Conservation (phyloP, 2,329 filamentous ascomycete species). For the Dothideomycetes sp. region DNA sequence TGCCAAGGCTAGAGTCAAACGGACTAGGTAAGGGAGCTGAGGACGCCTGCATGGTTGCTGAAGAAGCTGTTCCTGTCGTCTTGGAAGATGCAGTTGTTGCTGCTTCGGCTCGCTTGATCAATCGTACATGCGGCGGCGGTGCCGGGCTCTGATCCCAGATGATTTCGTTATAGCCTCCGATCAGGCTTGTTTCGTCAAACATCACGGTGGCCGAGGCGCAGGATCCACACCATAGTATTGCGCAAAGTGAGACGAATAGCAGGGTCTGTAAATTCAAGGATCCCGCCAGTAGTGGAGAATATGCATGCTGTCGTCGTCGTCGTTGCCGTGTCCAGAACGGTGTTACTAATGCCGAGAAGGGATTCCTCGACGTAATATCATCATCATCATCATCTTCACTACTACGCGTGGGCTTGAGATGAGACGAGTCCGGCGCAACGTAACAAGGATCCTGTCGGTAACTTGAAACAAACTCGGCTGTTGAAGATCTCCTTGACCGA, state of each 20-base stretch:
- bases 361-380: too few species aligned
- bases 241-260: neutral
- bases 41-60: neutral
- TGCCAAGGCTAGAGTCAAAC: constrained; percentile 38
- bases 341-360: too few species aligned
- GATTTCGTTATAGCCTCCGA: constrained; percentile 1
- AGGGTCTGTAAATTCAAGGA: neutral
- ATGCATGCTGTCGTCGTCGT: too few species aligned
- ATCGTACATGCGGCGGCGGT: constrained; percentile 2
- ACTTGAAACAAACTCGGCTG: too few species aligned
- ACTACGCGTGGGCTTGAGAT: too few species aligned
- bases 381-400: too few species aligned
- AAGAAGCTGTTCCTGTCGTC: constrained; percentile 3
- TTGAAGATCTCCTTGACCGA: too few species aligned
- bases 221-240: constrained; percentile 4
- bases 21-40: constrained; percentile 26
- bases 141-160: constrained; percentile 8
- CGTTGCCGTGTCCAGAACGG: too few species aligned
- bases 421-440: too few species aligned
- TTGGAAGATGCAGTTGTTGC: constrained; percentile 3
- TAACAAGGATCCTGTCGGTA: too few species aligned
- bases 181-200: neutral
- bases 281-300: too few species aligned
- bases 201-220: neutral
- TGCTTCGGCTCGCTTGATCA: constrained; percentile 7